Percentiles rank a stretch among this genome's conserved stretches.
Evolutionary conservation across 306 rosid genomes (phyloP).

Genomic region (Cicer yamashitae): DNA sequence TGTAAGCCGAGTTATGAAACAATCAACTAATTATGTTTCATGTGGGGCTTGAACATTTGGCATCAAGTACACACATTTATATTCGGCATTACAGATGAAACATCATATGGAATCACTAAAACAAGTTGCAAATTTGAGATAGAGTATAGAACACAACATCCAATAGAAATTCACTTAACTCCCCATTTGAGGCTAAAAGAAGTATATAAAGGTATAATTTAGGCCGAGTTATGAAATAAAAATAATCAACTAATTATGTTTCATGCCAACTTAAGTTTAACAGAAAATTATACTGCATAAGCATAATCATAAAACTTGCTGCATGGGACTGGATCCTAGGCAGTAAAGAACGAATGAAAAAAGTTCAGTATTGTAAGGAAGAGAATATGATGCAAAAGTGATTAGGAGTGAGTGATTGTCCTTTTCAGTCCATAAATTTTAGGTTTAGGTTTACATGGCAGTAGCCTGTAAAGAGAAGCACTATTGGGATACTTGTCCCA

Average conservation of each 20-base stretch:
- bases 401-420: too few species aligned
- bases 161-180: background rate
- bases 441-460: background rate
- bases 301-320: too few species aligned
- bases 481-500: background rate
- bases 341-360: too few species aligned
- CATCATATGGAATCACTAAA: background rate
- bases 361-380: too few species aligned
- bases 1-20: background rate
- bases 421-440: too few species aligned
- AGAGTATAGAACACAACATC: slow-evolving; percentile 2
- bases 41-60: background rate
- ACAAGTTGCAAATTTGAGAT: background rate
- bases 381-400: too few species aligned
- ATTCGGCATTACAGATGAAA: background rate
- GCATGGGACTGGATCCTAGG: too few species aligned
- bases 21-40: too few species aligned
- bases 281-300: too few species aligned
- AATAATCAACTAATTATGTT: too few species aligned
- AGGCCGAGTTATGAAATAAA: background rate
- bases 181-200: background rate
- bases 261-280: too few species aligned
- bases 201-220: slow-evolving; percentile 3
- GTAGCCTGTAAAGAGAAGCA: background rate
- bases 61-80: background rate